A percentile compares a stretch with the other conserved stretches of the same genome.
Evolutionary conservation across 2,329 filamentous ascomycete genomes (phyloP).

Genomic region (Calonectria leucothoes): DNA sequence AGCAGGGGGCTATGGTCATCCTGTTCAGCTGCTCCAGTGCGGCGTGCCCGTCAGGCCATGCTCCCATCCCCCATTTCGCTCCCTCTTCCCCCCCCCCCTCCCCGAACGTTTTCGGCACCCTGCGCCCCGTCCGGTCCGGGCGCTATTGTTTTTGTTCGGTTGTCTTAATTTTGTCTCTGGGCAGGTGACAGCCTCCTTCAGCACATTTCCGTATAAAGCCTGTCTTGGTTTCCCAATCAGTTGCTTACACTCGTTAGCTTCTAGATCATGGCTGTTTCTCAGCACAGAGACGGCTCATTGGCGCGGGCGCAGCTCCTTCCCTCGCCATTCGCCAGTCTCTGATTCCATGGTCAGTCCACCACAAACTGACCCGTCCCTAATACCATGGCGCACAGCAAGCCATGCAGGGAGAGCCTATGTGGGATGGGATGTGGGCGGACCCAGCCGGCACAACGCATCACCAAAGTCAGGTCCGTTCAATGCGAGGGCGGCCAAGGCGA

Average conservation of each 20-base stretch:
- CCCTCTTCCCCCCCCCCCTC: neutral
- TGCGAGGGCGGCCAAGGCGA: constrained; percentile 3
- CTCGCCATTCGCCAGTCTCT: neutral
- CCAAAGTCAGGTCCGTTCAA: constrained; percentile 11
- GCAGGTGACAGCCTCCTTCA: constrained; percentile 1
- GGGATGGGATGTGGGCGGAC: constrained; percentile 20
- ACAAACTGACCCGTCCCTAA: constrained; percentile 11
- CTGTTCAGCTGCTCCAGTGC: constrained; percentile 14
- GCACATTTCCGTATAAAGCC: neutral
- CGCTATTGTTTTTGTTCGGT: constrained; percentile 3
- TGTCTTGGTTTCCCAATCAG: neutral
- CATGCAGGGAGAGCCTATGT: constrained; percentile 35
- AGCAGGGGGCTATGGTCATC: constrained; percentile 18
- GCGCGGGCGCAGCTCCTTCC: neutral
- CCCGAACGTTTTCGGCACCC: constrained; percentile 17
- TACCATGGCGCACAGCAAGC: constrained; percentile 25
- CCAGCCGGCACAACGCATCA: constrained; percentile 16
- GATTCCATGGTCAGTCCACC: neutral
- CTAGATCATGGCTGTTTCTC: neutral
- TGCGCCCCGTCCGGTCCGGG: neutral
- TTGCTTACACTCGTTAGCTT: neutral
- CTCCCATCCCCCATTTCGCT: constrained; percentile 4
- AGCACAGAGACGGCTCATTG: neutral
- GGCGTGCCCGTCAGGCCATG: constrained; percentile 11
- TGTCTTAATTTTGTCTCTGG: neutral